Evolutionary conservation across 305 asterid species (phyloP).

Genomic region (Petunia hybrid): DNA sequence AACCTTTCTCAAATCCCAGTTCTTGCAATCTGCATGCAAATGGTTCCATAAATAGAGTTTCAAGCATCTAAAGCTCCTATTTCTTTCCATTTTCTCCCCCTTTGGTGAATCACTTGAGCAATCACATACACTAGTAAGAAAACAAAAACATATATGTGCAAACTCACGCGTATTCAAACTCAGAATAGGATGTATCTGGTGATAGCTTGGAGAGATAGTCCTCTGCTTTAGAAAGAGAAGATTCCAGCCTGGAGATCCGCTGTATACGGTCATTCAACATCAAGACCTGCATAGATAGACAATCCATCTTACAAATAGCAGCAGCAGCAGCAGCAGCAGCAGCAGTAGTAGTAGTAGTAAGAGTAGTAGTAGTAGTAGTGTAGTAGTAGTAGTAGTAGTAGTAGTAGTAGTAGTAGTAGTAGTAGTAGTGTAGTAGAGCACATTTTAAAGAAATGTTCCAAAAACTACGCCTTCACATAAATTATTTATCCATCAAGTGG

Average conservation of each 20-base stretch:
- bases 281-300: constrained; percentile 57
- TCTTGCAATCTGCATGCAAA: constrained; percentile 78
- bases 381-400: too few species aligned
- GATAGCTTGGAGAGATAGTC: constrained; percentile 73
- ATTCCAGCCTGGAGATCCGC: constrained; percentile 77
- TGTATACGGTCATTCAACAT: constrained; percentile 95
- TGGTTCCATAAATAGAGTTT: background rate
- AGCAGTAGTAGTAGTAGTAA: too few species aligned
- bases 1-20: constrained; percentile 99
- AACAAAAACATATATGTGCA: constrained; percentile 24
- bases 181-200: constrained; percentile 74
- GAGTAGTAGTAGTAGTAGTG: too few species aligned
- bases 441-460: background rate
- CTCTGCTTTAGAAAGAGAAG: constrained; percentile 82
- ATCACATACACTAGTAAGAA: background rate
- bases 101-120: background rate
- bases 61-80: background rate
- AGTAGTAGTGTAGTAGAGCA: too few species aligned
- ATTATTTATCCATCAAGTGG: background rate
- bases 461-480: background rate
- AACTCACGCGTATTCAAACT: constrained; percentile 82
- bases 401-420: too few species aligned
- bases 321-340: background rate
- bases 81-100: background rate
- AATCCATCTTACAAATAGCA: constrained; percentile 24